Conservation (phyloP, 2,329 filamentous ascomycete genomes). For the Phoma herbarum region DNA sequence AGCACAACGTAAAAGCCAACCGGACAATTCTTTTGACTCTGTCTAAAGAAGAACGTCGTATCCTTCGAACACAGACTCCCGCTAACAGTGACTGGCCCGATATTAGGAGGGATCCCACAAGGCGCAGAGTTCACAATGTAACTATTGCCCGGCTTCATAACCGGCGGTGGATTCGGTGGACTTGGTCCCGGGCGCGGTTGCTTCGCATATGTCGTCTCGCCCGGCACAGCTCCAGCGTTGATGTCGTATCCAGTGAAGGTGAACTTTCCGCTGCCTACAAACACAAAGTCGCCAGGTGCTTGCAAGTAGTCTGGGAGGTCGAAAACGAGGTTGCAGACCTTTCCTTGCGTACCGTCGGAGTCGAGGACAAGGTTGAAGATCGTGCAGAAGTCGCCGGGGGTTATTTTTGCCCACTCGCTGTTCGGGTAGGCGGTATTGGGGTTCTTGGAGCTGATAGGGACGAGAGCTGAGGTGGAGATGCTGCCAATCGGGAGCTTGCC, state of each 20-base stretch:
- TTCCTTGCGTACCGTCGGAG: slow-evolving; percentile 30
- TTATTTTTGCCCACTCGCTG: slow-evolving; percentile 31
- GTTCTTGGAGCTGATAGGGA: slow-evolving; percentile 32
- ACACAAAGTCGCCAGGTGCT: slow-evolving; percentile 29
- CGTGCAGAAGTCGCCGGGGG: slow-evolving; percentile 41
- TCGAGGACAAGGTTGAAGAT: slow-evolving; percentile 43
- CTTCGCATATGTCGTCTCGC: slow-evolving; percentile 35
- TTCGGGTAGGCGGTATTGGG: slow-evolving; percentile 32
- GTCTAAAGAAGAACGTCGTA: slow-evolving; percentile 34
- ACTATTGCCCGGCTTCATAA: slow-evolving; percentile 34
- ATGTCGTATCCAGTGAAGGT: slow-evolving; percentile 37
- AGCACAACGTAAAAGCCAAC: slow-evolving; percentile 39
- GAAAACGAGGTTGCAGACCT: slow-evolving; percentile 44
- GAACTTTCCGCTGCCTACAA: slow-evolving; percentile 33
- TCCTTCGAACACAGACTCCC: slow-evolving; percentile 36
- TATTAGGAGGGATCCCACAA: slow-evolving; percentile 32
- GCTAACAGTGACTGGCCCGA: slow-evolving; percentile 31
- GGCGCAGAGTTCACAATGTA: slow-evolving; percentile 37
- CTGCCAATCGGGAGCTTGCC: slow-evolving; percentile 34
- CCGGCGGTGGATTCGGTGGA: slow-evolving; percentile 31
- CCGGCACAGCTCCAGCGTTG: slow-evolving; percentile 29
- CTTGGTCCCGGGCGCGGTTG: slow-evolving; percentile 31
- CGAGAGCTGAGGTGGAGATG: slow-evolving; percentile 31
- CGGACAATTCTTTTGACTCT: slow-evolving; percentile 34
- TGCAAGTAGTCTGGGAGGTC: slow-evolving; percentile 32